These are phyloP conservation scores for Pyricularia pennisetigena DNA, from an alignment of 2,329 filamentous ascomycete genomes.

Conservation along the genomic window DNA sequence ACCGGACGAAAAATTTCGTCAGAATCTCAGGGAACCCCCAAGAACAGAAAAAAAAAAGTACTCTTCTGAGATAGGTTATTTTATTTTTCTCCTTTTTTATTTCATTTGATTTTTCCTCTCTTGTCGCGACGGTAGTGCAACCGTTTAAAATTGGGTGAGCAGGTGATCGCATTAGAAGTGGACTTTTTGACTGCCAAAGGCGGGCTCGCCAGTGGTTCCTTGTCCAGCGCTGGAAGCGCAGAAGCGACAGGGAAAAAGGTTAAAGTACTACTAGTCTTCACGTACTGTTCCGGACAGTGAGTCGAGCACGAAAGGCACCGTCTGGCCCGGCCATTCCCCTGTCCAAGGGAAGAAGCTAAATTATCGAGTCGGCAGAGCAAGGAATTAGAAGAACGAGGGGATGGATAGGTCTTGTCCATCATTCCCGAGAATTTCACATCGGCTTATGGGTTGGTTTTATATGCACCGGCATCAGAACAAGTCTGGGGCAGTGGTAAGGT, in stretches of 20 bases:
- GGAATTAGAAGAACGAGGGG: neutral
- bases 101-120: neutral
- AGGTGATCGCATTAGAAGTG: conserved; percentile 7
- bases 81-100: neutral
- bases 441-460: neutral
- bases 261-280: neutral
- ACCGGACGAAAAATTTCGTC: conserved; percentile 1
- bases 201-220: conserved; percentile 6
- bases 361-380: neutral
- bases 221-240: conserved; percentile 4
- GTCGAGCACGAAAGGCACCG: conserved; percentile 4
- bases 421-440: neutral
- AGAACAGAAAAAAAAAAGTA: conserved; percentile 3
- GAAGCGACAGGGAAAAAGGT: neutral
- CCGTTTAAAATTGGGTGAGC: conserved; percentile 4
- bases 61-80: neutral
- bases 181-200: conserved; percentile 2
- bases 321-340: neutral
- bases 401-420: neutral
- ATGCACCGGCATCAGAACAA: neutral
- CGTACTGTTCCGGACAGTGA: conserved; percentile 4
- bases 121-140: neutral
- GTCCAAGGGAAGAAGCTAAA: neutral
- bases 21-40: conserved; percentile 3
- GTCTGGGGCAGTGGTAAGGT: neutral